Base-by-base conservation (phyloP, 129 eudicot species). In the Gnaphalium uliginosum region DNA sequence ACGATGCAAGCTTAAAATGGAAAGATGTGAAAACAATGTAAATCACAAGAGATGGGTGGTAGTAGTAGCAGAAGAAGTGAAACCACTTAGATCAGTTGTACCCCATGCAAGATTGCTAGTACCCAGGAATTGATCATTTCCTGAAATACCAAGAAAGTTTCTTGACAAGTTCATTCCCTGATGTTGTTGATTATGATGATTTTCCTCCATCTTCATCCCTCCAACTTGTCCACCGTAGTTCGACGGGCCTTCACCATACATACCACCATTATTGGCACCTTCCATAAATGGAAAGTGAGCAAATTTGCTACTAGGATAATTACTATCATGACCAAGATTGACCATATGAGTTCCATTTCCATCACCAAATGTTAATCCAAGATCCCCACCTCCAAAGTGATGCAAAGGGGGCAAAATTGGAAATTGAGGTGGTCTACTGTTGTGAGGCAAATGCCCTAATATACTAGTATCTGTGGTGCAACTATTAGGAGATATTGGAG, bases 31-130 rank as follows among this genome's bases (percentile, higher is more conserved):
- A 66, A 79, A 66, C 35, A 65, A 56, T 46, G 74, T 50, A 78
- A 66, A 71, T 82, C 86, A 85, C 85, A 79, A 79, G 65, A 79
- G 78, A 79, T 79, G 82, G 70, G 80, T 74, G 2, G 82, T 50
- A 11, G 82, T 72, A 59, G 86, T 25, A 81, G 86, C 61, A 71
- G 79, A 68, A 60, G 71, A 82, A 29, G 77, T 66, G 60, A 76
- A 76, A 61, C 81, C 82, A 69, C 60, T 83, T 14, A 74, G 73
- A 79, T 79, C 74, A 54, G 63, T 79, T 79, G 83, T 79, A 73
- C 79, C 75, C 89, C 86, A 82, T 76, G 85, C 70, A 66, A 29
- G 71, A 82, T 72, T 82, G 51, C 62, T 82, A 32, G 75, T 69
- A 74, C 80, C 75, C 70, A 71, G 79, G 63, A 73, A 66, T 54